phyloP scores from a whole-genome alignment of 257 asterid genomes.

The Solanum chilense region DNA sequence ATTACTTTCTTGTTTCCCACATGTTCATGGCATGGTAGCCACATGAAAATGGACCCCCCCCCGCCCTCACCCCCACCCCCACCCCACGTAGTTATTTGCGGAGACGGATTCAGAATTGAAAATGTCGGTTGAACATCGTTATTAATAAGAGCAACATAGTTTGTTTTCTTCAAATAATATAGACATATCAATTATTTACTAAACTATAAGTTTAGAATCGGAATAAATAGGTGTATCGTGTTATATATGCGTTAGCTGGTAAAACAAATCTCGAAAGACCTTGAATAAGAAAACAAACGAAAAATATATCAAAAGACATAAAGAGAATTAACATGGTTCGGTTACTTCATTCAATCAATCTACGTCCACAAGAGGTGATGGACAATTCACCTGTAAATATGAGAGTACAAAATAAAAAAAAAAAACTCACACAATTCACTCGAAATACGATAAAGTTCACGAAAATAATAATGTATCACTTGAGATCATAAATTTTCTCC shows the following conservation, averaged over 20 bases:
- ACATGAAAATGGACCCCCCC: slow-evolving; percentile 17
- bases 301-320: not conserved
- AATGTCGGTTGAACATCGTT: not conserved
- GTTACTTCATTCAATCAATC: not conserved
- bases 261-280: too few species aligned
- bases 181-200: too few species aligned
- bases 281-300: too few species aligned
- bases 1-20: slow-evolving; percentile 10
- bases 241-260: too few species aligned
- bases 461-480: not conserved
- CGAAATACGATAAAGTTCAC: too few species aligned
- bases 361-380: not conserved
- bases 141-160: too few species aligned
- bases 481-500: not conserved
- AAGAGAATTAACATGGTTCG: too few species aligned
- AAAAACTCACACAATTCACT: not conserved
- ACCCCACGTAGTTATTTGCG: not conserved
- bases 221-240: not conserved
- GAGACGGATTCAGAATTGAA: not conserved
- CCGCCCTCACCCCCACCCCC: not conserved
- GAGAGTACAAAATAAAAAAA: too few species aligned
- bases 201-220: not conserved
- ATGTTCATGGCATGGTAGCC: slow-evolving; percentile 20
- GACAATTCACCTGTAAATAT: not conserved
- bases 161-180: not conserved